Base-by-base conservation (phyloP, 2,329 filamentous ascomycete genomes). In the Thelonectria rubi region DNA sequence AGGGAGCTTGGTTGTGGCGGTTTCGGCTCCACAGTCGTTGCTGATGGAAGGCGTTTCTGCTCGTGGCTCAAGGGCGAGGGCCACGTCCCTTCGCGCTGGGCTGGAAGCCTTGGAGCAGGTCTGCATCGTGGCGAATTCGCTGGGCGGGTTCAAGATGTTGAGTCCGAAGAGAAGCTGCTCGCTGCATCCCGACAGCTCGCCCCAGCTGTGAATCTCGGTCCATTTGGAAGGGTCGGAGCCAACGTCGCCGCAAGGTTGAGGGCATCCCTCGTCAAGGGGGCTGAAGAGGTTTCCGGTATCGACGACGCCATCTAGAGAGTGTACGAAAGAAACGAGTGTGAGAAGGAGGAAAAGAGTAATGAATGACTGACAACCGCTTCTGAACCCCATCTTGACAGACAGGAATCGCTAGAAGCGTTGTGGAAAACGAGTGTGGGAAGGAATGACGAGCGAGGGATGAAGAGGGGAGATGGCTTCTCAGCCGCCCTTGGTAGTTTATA, bases 261-360 rank as follows among this genome's bases (percentile, higher is more conserved):
- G 69, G 49, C 69, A 72, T 50, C 69, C 69, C 10, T 70, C 62
- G 5, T 57, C 66, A 9, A 72, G 62, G 10, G 69, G 68, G 15
- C 61, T 67, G 4, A 68, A 65, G 42, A 71, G 59, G n/a, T 71
- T 68, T 17, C 67, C 67, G 30, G 59, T 63, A 5, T 70, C 68
- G 34, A 63, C 62, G n/a, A 60, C 58, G 47, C 63, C 61, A 30
- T 60, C 43, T n/a, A 45, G 18, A 54, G 50, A 11, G 59, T 9
- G 14, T 34, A 10, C 14, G 52, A 64, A 68, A 63, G 60, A 57
- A 60, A 58, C 55, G 67, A 67, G 15, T 21, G 37, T 32, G 57
- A 55, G 49, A 65, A 55, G 18, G 62, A 51, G 54, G 24, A 67
- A 40, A 59, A 69, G 58, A 2, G 58, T 58, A 71, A 69, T 52